Evolutionary conservation across 176 grass and related monocot genomes (phyloP), one percentile per base, ranked within the genome.

Genomic region (Triticum monococcum): DNA sequence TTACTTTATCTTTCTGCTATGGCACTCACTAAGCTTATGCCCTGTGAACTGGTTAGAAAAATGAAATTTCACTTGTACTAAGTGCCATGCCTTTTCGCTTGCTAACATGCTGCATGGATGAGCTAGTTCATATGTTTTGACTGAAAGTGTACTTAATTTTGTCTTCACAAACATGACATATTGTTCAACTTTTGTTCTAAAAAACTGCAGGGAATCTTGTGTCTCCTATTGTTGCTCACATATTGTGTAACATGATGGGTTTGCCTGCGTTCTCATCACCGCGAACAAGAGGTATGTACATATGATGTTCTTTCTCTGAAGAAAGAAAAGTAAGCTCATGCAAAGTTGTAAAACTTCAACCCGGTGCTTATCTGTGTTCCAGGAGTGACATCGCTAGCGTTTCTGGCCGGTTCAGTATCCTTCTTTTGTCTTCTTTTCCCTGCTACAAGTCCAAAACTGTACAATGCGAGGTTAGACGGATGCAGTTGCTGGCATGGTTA

Each of bases 161-260:
- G 30, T 22, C 81, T 79, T 73, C 1, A 57, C 48, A 70, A 82
- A 46, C 16, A 11, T 88, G 66, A 16, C 18, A 30, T 79, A 63
- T 83, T 63, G 41, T 75, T 81, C 31, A 83, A 85, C 7, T 79
- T 61, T 30, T 18, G 5, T 86, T 64, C 45, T 30, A 16, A 69
- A 32, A 68, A 79, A 41, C 7, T 88, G 25, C 81, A 95, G 96
- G 93, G 9, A 91, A 92, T 78, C 66, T 98, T 37, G 16, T 94
- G 35, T 84, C 91, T 77, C 91, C 96, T 24, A 89, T 98, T 87
- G 75, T 92, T 69, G 96, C 91, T 71, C 96, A 98, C 64, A 68
- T 98, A 79, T 88, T 98, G 64, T 98, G 96, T 81, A 98, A 98
- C 83, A 77, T 92, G 81, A 95, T 98, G 96, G 93, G 91, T 11